These are phyloP conservation scores for Gossypium anomalum DNA, from an alignment of 345 rosid species.

Conservation along the genomic window DNA sequence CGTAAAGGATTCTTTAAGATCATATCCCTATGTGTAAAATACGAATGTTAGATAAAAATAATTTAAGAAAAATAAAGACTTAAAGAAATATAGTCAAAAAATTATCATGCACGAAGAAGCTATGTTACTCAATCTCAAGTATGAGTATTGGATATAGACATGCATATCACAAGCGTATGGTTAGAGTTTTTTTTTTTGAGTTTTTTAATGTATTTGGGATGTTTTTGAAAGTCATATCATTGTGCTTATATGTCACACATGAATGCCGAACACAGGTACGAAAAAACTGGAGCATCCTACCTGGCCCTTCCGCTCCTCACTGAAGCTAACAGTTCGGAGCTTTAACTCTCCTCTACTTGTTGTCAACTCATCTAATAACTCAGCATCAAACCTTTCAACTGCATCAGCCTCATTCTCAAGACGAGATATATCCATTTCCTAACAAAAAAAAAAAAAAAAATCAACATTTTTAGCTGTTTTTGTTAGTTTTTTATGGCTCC, in stretches of 20 bases:
- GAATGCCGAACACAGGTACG: background rate
- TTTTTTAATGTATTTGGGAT: too few species aligned
- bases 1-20: too few species aligned
- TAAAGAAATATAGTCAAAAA: too few species aligned
- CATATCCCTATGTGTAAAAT: too few species aligned
- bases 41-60: too few species aligned
- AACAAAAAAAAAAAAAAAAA: constrained; percentile 5
- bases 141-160: too few species aligned
- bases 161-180: too few species aligned
- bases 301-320: constrained; percentile 36
- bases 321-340: constrained; percentile 49
- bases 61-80: too few species aligned
- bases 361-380: constrained; percentile 70
- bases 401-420: constrained; percentile 27
- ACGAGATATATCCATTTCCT: constrained; percentile 32
- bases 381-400: constrained; percentile 45
- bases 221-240: too few species aligned
- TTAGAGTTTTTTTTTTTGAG: too few species aligned
- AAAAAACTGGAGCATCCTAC: constrained; percentile 10
- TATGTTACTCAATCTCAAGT: too few species aligned
- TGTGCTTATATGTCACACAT: background rate
- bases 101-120: background rate
- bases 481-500: background rate
- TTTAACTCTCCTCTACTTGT: constrained; percentile 80
- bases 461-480: background rate